Evolutionary conservation across 108 stramenopile species (phyloP), one percentile per base, ranked within the genome.

Genomic region (Cyclotella atomus): DNA sequence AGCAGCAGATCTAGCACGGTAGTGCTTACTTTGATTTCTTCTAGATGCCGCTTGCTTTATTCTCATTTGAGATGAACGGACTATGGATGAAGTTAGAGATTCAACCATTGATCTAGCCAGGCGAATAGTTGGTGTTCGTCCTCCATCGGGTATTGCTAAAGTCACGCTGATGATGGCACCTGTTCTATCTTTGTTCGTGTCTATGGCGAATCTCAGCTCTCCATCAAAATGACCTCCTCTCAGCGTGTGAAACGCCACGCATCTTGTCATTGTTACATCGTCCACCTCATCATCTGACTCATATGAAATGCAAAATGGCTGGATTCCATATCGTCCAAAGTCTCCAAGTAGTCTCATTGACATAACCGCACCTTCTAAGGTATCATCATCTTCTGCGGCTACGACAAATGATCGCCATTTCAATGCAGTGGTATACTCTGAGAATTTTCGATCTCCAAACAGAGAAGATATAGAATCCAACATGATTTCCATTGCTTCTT

Each of bases 181-280:
- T 25, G 47, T 43, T 43, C 41, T 29, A 19, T 49, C 68, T 34
- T 70, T 34, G 43, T 4, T 76, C 21, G 70, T 47, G 23, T 81
- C 73, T 6, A 84, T 61, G 15, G 76, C 45, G 38, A 84, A 76
- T 59, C 81, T 76, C 33, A 94, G 59, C 57, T 90, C 87, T n/a
- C 89, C 92, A 50, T 90, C 92, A 56, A 91, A 94, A 65, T 86
- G 85, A 9, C 83, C 86, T 1, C 89, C 87, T 70, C 84, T 81
- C 25, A 93, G 65, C 1, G 92, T 88, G 32, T 76, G 77, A 64
- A 63, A 83, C 10, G 76, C 81, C 17, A 82, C 71, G 28, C 82
- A 81, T 44, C 52, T 50, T 17, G 64, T 10, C 54, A 76, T 56
- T 45, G 54, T 47, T 12, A 45, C 29, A n/a, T 75, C 59, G 55